Conservation (phyloP, 2,329 filamentous ascomycete genomes). For the Talaromyces amestolkiae region DNA sequence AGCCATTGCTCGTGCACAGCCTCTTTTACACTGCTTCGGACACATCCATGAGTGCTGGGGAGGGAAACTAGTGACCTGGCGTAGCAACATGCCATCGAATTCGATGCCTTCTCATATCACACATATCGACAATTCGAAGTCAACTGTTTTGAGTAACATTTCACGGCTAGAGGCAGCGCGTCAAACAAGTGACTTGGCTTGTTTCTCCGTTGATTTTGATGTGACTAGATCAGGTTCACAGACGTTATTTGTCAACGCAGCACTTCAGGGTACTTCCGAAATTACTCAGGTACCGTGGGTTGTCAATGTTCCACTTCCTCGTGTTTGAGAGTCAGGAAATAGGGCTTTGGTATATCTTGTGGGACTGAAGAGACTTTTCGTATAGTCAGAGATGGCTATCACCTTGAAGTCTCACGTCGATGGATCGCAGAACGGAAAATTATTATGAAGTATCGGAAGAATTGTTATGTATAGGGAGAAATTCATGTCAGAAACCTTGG, state of each 20-base stretch:
- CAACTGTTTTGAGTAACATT: conserved; percentile 24
- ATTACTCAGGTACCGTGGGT: neutral
- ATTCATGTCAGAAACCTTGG: neutral
- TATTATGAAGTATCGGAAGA: neutral
- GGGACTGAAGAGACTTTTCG: neutral
- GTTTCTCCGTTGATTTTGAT: conserved; percentile 39
- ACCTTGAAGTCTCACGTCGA: neutral
- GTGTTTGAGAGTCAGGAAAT: neutral
- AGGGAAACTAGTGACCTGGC: conserved; percentile 54
- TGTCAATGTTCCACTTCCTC: neutral
- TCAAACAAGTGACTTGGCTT: conserved; percentile 36
- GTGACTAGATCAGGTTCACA: conserved; percentile 43
- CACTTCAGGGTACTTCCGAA: conserved; percentile 49
- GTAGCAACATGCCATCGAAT: conserved; percentile 26
- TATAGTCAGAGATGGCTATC: too few relatives aligned
- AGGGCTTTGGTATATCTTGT: neutral
- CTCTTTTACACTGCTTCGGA: conserved; percentile 42
- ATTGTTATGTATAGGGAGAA: neutral
- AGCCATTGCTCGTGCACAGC: conserved; percentile 31
- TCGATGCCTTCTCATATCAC: conserved; percentile 45
- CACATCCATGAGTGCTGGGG: conserved; percentile 57
- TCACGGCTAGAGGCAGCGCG: conserved; percentile 28
- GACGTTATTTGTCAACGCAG: conserved; percentile 61
- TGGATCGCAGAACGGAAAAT: neutral
- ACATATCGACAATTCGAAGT: conserved; percentile 46